phyloP scores from a whole-genome alignment of 768 basidiomycete species.

The Imleria badia region DNA sequence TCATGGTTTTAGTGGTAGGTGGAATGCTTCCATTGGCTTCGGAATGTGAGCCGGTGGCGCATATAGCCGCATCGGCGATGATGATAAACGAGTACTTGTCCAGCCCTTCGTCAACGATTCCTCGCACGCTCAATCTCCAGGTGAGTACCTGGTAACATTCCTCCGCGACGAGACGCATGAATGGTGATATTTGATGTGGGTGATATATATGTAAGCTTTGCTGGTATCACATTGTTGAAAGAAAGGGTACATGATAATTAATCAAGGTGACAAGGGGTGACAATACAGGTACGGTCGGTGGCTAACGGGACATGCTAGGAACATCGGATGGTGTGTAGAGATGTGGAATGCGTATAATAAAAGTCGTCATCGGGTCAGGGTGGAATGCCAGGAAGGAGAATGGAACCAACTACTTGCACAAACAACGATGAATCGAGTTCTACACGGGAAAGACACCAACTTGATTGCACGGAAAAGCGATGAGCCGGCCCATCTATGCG shows the following conservation, averaged over 20 bases:
- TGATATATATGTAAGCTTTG: background rate
- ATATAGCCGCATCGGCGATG: no score
- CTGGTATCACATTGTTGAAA: background rate
- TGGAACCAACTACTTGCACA: conserved; percentile 12
- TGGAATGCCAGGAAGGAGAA: background rate
- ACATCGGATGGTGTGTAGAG: conserved; percentile 6
- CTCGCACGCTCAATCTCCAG: no score
- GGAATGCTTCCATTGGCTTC: no score
- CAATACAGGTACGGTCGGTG: conserved; percentile 11
- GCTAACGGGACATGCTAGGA: background rate
- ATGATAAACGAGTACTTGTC: no score
- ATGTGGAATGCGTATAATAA: conserved; percentile 15
- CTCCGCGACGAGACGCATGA: no score
- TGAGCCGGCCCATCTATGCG: background rate
- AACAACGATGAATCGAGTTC: conserved; percentile 1
- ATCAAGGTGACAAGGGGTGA: conserved; percentile 5
- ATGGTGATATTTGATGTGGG: no score
- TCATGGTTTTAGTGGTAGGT: no score
- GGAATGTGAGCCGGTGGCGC: no score
- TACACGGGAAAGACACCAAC: conserved; percentile 4
- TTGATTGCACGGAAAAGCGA: background rate
- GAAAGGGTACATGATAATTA: conserved; percentile 15
- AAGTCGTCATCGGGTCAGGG: conserved; percentile 10
- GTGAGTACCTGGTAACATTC: no score
- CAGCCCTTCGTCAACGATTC: no score